phyloP scores from a whole-genome alignment of 139 green algal species.

The Chlamydomonas incerta region DNA sequence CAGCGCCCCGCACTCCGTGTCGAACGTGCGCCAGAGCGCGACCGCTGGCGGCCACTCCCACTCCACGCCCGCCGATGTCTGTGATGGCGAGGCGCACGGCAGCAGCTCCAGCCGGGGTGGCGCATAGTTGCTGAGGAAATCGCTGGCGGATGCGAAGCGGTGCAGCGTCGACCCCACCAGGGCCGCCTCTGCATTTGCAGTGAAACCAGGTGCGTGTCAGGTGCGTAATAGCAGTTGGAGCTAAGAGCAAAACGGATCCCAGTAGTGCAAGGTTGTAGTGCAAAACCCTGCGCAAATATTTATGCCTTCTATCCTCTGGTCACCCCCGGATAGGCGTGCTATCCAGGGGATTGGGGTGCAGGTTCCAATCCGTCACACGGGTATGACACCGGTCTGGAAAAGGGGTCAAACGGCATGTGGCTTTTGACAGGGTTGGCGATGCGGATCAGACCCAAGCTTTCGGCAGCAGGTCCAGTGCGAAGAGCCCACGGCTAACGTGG shows the following conservation, averaged over 20 bases:
- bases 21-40: not conserved
- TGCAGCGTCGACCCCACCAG: not conserved
- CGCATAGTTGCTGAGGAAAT: not conserved
- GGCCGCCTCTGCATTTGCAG: not conserved
- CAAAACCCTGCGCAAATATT: too few relatives aligned
- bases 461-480: too few relatives aligned
- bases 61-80: not conserved
- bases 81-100: slow-evolving; percentile 1
- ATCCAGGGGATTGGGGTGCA: too few relatives aligned
- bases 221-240: not conserved
- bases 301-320: too few relatives aligned
- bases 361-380: too few relatives aligned
- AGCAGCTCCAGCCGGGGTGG: not conserved
- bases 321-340: too few relatives aligned
- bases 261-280: not conserved
- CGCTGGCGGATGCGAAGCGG: not conserved
- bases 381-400: too few relatives aligned
- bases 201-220: not conserved
- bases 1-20: not conserved
- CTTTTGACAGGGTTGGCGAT: too few relatives aligned
- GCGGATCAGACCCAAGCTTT: too few relatives aligned
- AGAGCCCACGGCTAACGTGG: too few relatives aligned
- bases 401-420: too few relatives aligned
- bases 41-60: not conserved
- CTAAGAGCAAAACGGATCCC: not conserved